Evolutionary conservation across 2,329 filamentous ascomycete species (phyloP), one percentile per base, ranked within the genome.

Genomic region (Fusarium sp.): DNA sequence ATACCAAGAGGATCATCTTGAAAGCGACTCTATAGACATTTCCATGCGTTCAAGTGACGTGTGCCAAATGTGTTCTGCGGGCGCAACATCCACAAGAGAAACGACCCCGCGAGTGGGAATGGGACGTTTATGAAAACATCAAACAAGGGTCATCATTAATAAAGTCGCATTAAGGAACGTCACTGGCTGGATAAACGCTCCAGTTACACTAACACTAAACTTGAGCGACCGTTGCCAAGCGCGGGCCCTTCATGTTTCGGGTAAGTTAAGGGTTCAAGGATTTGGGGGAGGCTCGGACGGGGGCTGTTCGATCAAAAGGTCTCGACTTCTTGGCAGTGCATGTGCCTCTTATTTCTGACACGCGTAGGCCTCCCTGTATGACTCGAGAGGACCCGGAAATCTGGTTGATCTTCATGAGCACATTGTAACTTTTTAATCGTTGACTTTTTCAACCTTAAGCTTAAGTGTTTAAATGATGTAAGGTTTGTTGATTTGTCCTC

Each of bases 241-340:
- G 14, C 13, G 34, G 38, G 53, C 6, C 14, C 34, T 10, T 36
- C 28, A 17, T 36, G 17, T 15, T 36, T 36, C 17, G 34, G 34
- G 14, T 36, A 36, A 36, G 26, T 21, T 10, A 24, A n/a, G 22
- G 28, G 28, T 34, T 22, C n/a, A 4, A 39, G 31, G 5, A 28
- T 22, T 33, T 34, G 33, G 39, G 33, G 38, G 34, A 15, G 57
- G 42, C 57, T 62, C 26, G 62, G 57, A 63, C 38, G 3, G 31
- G 57, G 43, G 19, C 34, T 38, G 36, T 36, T 36, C 34, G 14
- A 36, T 36, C 34, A 36, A 15, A 36, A 15, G 22, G 43, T 57
- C 60, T 63, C 24, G 60, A 63, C 28, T 57, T 15, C 60, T 63
- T 63, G 60, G 60, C 60, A 38, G 49, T 63, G 49, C 58, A 46